phyloP scores from a whole-genome alignment of 202 grass and related monocot genomes.

The Schoenoplectus triqueter region DNA sequence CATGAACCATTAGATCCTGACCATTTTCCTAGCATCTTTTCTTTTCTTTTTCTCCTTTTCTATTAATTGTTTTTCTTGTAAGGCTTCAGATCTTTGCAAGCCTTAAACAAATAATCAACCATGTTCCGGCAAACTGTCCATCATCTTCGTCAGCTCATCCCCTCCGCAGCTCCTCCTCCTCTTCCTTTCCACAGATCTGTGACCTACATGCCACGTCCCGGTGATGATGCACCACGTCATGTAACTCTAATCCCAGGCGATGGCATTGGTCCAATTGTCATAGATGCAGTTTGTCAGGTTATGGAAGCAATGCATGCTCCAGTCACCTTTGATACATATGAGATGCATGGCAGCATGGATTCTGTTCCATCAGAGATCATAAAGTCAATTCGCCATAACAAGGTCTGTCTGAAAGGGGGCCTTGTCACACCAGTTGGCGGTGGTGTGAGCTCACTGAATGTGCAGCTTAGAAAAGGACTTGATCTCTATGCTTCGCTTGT shows the following conservation, averaged over 20 bases:
- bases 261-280: slow-evolving; percentile 77
- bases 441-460: slow-evolving; percentile 72
- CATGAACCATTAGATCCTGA: slow-evolving; percentile 10
- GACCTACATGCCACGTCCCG: slow-evolving; percentile 81
- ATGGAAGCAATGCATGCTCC: slow-evolving; percentile 87
- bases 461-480: slow-evolving; percentile 74
- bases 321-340: slow-evolving; percentile 70
- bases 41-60: background rate
- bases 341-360: slow-evolving; percentile 73
- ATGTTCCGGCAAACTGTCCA: slow-evolving; percentile 63
- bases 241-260: slow-evolving; percentile 76
- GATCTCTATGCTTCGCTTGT: slow-evolving; percentile 79
- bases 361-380: slow-evolving; percentile 60
- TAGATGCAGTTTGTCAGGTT: slow-evolving; percentile 65
- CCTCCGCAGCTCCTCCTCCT: slow-evolving; percentile 20
- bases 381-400: slow-evolving; percentile 74
- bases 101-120: slow-evolving; percentile 45
- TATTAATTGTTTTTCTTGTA: background rate
- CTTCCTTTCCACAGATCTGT: slow-evolving; percentile 51
- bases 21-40: background rate
- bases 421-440: slow-evolving; percentile 74
- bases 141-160: slow-evolving; percentile 56
- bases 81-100: background rate
- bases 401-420: slow-evolving; percentile 82
- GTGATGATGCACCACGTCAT: slow-evolving; percentile 61